Evolutionary conservation across 2,329 filamentous ascomycete species (phyloP).

Genomic region (Penicillium sp.): DNA sequence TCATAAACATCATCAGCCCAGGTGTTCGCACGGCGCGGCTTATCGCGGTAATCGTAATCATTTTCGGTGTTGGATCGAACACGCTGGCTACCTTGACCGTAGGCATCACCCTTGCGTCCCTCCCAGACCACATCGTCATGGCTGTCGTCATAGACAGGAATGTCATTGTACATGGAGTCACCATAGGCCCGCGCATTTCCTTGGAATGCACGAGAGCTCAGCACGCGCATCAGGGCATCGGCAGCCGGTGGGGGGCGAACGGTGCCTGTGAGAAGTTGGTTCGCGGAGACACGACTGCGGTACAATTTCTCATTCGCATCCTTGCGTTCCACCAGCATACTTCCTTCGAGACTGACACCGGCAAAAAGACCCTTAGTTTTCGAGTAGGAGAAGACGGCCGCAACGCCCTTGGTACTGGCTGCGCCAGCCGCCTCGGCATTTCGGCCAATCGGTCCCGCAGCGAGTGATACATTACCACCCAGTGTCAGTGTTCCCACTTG

Average conservation of each 20-base stretch:
- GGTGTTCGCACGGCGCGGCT: conserved; percentile 46
- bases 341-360: conserved; percentile 90
- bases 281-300: conserved; percentile 74
- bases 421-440: conserved; percentile 96
- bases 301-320: conserved; percentile 98
- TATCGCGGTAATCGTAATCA: conserved; percentile 57
- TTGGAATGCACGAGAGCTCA: conserved; percentile 81
- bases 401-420: conserved; percentile 82
- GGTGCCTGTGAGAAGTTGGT: conserved; percentile 74
- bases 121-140: conserved; percentile 86
- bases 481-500: conserved; percentile 88
- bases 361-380: conserved; percentile 98
- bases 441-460: conserved; percentile 86
- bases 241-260: conserved; percentile 78
- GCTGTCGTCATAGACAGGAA: conserved; percentile 79
- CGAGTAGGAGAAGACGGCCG: conserved; percentile 93
- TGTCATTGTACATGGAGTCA: conserved; percentile 86
- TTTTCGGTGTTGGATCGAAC: conserved; percentile 54
- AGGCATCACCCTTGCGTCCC: conserved; percentile 66
- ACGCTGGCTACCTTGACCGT: conserved; percentile 63
- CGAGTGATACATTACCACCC: conserved; percentile 93
- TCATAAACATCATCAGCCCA: conserved; percentile 52
- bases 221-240: conserved; percentile 76
- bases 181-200: conserved; percentile 56
- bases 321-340: conserved; percentile 86